A percentile compares a stretch with the other conserved stretches of the same genome.
phyloP scores from a whole-genome alignment of 1,139 yeast genomes.

The Candida sojae region DNA sequence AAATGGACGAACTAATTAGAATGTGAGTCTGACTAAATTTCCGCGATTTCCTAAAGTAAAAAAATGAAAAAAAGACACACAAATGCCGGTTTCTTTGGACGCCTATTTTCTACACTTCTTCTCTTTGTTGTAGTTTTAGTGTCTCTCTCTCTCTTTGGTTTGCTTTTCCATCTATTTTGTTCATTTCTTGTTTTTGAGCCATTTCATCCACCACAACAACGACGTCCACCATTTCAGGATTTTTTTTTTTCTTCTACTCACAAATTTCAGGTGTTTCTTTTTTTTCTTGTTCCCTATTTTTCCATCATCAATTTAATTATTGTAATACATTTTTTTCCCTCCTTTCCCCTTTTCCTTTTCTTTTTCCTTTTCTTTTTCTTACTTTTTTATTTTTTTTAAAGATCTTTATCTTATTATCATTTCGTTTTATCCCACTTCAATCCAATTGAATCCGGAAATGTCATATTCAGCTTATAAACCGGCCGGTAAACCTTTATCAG shows the following conservation, averaged over 20 bases:
- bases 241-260: background rate
- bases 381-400: background rate
- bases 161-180: too few species aligned
- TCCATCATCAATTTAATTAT: background rate
- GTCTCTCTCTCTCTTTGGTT: too few species aligned
- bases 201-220: background rate
- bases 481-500: constrained; percentile 68
- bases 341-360: constrained; percentile 20
- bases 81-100: too few species aligned
- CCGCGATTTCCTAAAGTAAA: too few species aligned
- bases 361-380: background rate
- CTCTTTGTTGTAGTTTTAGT: too few species aligned
- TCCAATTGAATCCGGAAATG: constrained; percentile 19
- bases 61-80: too few species aligned
- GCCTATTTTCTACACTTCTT: too few species aligned
- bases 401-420: background rate
- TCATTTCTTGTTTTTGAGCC: background rate
- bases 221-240: background rate
- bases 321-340: background rate
- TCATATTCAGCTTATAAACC: constrained; percentile 60
- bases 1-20: too few species aligned
- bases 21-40: too few species aligned
- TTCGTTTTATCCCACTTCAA: background rate
- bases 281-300: constrained; percentile 2
- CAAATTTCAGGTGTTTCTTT: background rate